Conservation (phyloP, 2,329 filamentous ascomycete species). For the Fusarium palustre region DNA sequence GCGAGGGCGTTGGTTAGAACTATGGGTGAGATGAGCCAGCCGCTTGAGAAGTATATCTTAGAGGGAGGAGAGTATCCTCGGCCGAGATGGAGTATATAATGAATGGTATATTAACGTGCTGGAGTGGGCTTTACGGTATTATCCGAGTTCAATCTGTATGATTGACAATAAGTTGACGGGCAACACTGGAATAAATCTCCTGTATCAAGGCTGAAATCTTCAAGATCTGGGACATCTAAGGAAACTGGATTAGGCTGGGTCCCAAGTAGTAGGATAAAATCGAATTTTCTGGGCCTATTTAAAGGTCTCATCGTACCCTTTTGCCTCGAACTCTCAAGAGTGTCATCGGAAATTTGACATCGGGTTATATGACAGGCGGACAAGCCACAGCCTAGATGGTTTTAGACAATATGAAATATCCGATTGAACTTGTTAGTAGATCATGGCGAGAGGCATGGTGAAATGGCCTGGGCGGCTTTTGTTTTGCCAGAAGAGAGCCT, state of each 20-base stretch:
- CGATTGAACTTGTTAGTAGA: neutral
- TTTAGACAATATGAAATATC: neutral
- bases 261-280: neutral
- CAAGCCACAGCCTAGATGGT: neutral
- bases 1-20: neutral
- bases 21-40: constrained; percentile 3
- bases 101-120: neutral
- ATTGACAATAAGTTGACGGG: neutral
- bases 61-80: constrained; percentile 36
- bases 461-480: neutral
- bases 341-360: neutral
- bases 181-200: neutral
- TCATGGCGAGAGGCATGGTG: neutral
- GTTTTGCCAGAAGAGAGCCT: neutral
- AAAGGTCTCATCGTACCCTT: neutral
- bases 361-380: neutral
- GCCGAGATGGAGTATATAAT: constrained; percentile 19
- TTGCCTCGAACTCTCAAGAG: neutral
- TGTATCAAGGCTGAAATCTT: neutral
- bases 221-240: neutral
- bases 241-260: neutral
- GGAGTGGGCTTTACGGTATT: neutral
- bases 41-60: constrained; percentile 34
- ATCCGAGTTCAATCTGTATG: neutral
- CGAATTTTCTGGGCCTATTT: neutral